Evolutionary conservation across 352 stramenopile genomes (phyloP).

Genomic region (Phytophthora lateralis): DNA sequence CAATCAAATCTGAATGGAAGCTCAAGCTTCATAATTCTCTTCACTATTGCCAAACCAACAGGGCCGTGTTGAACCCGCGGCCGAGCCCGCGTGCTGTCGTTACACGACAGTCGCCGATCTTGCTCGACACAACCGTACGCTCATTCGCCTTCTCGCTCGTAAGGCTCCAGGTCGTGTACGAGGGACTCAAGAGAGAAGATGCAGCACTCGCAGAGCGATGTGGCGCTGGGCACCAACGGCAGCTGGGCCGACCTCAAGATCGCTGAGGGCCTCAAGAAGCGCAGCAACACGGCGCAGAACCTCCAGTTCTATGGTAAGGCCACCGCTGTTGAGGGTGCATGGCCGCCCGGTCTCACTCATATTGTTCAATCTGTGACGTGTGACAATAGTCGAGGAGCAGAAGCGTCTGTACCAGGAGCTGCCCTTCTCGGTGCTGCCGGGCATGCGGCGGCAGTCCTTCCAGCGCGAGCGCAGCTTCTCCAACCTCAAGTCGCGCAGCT

Average conservation of each 20-base stretch:
- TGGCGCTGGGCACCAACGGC: constrained; percentile 66
- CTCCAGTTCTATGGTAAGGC: constrained; percentile 75
- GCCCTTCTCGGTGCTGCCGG: constrained; percentile 70
- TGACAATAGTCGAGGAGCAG: constrained; percentile 63
- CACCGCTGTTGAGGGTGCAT: not conserved
- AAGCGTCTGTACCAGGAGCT: constrained; percentile 78
- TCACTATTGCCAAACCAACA: not conserved
- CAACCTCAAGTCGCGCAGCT: constrained; percentile 67
- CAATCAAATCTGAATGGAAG: constrained; percentile 19
- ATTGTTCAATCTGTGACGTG: constrained; percentile 22
- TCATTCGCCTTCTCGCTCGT: constrained; percentile 33
- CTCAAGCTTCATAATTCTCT: constrained; percentile 4
- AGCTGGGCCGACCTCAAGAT: constrained; percentile 73
- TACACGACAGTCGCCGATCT: constrained; percentile 33
- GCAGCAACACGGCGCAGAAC: constrained; percentile 80
- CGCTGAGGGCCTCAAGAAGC: constrained; percentile 75
- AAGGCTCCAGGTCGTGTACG: not conserved
- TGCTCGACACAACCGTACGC: constrained; percentile 20
- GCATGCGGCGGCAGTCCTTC: constrained; percentile 76
- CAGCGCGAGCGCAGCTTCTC: constrained; percentile 75
- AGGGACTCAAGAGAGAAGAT: constrained; percentile 28
- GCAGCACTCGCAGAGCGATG: constrained; percentile 75
- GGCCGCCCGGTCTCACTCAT: constrained; percentile 1
- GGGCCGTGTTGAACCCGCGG: not conserved
- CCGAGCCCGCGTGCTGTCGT: constrained; percentile 14